Evolutionary conservation across 495 filamentous ascomycete species (phyloP).

Genomic region (Rhizodiscina lignyota): DNA sequence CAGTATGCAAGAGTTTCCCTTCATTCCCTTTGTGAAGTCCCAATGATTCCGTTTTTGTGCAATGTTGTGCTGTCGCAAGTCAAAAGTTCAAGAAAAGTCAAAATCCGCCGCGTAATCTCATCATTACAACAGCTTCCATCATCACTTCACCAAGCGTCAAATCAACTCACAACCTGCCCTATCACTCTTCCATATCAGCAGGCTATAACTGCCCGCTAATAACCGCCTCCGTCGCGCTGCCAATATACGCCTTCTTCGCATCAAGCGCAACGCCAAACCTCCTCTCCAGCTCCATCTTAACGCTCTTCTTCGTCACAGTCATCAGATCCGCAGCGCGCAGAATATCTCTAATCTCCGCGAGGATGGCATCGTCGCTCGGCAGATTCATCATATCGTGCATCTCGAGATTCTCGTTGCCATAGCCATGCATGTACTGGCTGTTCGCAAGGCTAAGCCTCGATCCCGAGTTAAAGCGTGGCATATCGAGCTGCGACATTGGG

Average conservation of each 20-base stretch:
- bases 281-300: constrained; percentile 83
- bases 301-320: constrained; percentile 95
- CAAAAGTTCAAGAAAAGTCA: too few species aligned
- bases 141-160: too few species aligned
- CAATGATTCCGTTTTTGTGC: too few species aligned
- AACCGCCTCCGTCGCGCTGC: constrained; percentile 54
- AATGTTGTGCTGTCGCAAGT: too few species aligned
- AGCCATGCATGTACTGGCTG: not conserved
- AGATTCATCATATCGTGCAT: constrained; percentile 58
- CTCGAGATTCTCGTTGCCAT: constrained; percentile 27
- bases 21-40: too few species aligned
- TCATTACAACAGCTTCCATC: too few species aligned
- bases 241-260: constrained; percentile 74
- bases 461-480: constrained; percentile 27
- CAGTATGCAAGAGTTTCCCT: too few species aligned
- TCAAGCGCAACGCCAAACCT: constrained; percentile 74
- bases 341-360: constrained; percentile 90
- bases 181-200: too few species aligned
- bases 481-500: constrained; percentile 60
- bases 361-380: constrained; percentile 74
- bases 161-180: too few species aligned
- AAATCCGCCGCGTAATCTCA: too few species aligned
- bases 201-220: constrained; percentile 53
- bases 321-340: constrained; percentile 84
- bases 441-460: not conserved